Evolutionary conservation across 495 filamentous ascomycete genomes (phyloP).

Genomic region (Annulohypoxylon moriforme): DNA sequence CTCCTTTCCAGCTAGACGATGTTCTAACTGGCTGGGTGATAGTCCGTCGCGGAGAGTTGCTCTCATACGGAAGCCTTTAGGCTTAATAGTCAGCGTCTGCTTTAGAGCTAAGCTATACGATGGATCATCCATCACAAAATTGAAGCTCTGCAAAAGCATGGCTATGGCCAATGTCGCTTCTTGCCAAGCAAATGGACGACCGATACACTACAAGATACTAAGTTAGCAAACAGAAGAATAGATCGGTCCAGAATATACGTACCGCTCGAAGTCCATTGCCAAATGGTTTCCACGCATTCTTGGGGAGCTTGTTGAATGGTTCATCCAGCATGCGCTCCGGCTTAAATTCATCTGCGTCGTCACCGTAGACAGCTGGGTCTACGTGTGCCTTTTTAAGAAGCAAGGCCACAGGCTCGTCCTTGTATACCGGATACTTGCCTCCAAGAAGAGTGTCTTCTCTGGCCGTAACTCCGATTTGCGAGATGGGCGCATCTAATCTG

Average conservation of each 20-base stretch:
- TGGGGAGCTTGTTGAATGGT: slow-evolving; percentile 65
- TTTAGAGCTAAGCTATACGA: slow-evolving; percentile 73
- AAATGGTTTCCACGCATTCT: slow-evolving; percentile 68
- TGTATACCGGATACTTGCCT: slow-evolving; percentile 73
- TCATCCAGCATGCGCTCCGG: slow-evolving; percentile 75
- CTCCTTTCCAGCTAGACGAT: slow-evolving; percentile 54
- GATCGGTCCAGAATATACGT: slow-evolving; percentile 44
- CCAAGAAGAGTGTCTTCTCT: slow-evolving; percentile 64
- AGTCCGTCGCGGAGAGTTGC: slow-evolving; percentile 69
- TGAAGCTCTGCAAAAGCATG: slow-evolving; percentile 71
- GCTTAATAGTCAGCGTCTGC: slow-evolving; percentile 81
- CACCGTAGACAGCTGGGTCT: slow-evolving; percentile 64
- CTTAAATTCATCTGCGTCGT: slow-evolving; percentile 65
- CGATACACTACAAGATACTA: slow-evolving; percentile 52
- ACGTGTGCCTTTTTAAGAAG: slow-evolving; percentile 66
- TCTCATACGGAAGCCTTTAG: slow-evolving; percentile 76
- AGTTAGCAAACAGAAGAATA: slow-evolving; percentile 46
- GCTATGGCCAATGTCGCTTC: slow-evolving; percentile 65
- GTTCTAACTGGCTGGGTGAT: slow-evolving; percentile 67
- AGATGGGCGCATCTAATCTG: slow-evolving; percentile 72
- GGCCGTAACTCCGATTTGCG: slow-evolving; percentile 60
- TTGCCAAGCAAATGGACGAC: slow-evolving; percentile 73
- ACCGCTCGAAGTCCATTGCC: slow-evolving; percentile 64
- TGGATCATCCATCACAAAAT: slow-evolving; percentile 67
- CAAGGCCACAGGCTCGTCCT: slow-evolving; percentile 63